phyloP scores from a whole-genome alignment of 345 rosid genomes.

The Moricandia arvensis region DNA sequence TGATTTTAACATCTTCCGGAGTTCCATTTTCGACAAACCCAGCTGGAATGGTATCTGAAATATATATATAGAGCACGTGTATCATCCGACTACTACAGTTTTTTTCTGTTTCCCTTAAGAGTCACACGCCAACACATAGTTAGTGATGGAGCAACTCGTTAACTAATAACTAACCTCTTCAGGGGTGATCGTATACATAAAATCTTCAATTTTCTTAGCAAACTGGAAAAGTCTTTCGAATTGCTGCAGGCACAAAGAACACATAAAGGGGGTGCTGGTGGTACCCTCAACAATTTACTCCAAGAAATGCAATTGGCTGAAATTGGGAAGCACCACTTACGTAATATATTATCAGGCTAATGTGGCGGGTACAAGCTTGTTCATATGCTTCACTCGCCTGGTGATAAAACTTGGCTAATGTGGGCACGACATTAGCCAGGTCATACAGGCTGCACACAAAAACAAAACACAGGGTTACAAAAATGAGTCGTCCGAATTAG shows the following conservation, averaged over 20 bases:
- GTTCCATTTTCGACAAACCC: slow-evolving; percentile 85
- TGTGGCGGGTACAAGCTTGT: slow-evolving; percentile 95
- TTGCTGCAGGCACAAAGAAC: slow-evolving; percentile 58
- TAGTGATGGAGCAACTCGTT: not conserved
- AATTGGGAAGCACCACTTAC: slow-evolving; percentile 50
- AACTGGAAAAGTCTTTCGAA: slow-evolving; percentile 93
- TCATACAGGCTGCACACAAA: slow-evolving; percentile 81
- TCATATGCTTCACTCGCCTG: slow-evolving; percentile 99
- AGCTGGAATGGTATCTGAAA: slow-evolving; percentile 90
- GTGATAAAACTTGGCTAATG: slow-evolving; percentile 96
- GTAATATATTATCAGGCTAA: slow-evolving; percentile 88
- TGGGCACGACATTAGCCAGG: slow-evolving; percentile 93
- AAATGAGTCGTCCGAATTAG: not conserved
- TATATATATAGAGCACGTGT: slow-evolving; percentile 9
- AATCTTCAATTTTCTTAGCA: slow-evolving; percentile 85
- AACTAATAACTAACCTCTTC: slow-evolving; percentile 73
- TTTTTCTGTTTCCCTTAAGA: not conserved
- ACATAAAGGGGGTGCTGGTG: not conserved
- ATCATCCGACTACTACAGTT: not conserved
- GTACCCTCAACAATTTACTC: not conserved
- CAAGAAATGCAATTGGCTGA: not conserved
- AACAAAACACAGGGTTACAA: slow-evolving; percentile 23
- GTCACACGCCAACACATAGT: not conserved
- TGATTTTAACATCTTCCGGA: slow-evolving; percentile 78
- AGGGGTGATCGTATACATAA: slow-evolving; percentile 89